Evolutionary conservation across 1,284 basidiomycete species (phyloP).

Genomic region (Papiliotrema fonsecae): DNA sequence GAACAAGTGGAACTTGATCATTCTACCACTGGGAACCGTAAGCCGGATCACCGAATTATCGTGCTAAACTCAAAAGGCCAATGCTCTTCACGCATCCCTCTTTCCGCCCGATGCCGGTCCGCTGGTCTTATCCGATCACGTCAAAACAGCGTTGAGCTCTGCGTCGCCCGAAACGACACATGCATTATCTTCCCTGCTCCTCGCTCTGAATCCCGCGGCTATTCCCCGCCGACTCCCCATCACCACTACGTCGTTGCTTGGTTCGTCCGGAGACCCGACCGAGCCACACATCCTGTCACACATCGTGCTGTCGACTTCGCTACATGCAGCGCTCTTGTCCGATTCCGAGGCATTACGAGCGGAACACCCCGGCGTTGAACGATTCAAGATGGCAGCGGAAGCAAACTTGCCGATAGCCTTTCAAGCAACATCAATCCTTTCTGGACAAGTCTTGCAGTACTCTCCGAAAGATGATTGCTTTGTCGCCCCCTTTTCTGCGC

Average conservation of each 20-base stretch:
- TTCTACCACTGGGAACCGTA: constrained; percentile 69
- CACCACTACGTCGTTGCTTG: constrained; percentile 56
- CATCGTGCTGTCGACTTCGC: constrained; percentile 54
- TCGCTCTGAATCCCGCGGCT: constrained; percentile 9
- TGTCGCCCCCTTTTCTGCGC: constrained; percentile 47
- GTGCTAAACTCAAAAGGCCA: constrained; percentile 1
- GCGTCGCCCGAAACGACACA: too few species aligned
- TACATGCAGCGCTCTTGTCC: constrained; percentile 82
- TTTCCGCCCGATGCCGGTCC: not conserved
- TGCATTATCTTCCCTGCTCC: constrained; percentile 28
- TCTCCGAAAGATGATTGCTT: constrained; percentile 54
- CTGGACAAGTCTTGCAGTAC: constrained; percentile 54
- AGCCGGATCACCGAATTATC: constrained; percentile 7
- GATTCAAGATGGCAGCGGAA: constrained; percentile 78
- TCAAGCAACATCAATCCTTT: constrained; percentile 57
- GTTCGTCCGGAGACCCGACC: constrained; percentile 60
- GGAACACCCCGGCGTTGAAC: constrained; percentile 67
- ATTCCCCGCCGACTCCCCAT: constrained; percentile 54
- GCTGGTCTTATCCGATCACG: too few species aligned
- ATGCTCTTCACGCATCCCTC: not conserved
- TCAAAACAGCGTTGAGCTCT: too few species aligned
- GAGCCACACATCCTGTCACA: constrained; percentile 32
- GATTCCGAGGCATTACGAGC: constrained; percentile 72
- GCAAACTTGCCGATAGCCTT: constrained; percentile 73
- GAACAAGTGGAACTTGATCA: constrained; percentile 43